Percentiles rank a stretch among this genome's conserved stretches.
Conservation (phyloP, 805 yeast species). For the Lachancea fermentati region DNA sequence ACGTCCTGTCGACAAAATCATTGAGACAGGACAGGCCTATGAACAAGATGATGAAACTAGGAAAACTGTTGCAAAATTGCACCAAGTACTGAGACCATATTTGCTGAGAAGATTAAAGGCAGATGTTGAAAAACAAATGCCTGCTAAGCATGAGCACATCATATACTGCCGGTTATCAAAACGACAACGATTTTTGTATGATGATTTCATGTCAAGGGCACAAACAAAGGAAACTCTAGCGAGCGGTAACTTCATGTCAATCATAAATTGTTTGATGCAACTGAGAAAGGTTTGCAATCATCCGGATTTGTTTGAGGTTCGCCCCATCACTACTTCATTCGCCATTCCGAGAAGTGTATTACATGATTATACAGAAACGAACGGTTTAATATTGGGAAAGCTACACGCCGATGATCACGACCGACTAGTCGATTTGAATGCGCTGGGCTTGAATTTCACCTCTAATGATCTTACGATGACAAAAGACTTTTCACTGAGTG, state of each 20-base stretch:
- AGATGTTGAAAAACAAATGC: slow-evolving; percentile 99
- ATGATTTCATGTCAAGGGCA: slow-evolving; percentile 95
- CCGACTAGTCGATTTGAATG: slow-evolving; percentile 41
- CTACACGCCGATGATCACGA: slow-evolving; percentile 27
- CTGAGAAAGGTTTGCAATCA: slow-evolving; percentile 94
- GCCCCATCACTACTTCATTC: slow-evolving; percentile 90
- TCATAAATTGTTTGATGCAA: slow-evolving; percentile 97
- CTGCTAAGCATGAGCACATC: slow-evolving; percentile 93
- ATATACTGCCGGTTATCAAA: slow-evolving; percentile 88
- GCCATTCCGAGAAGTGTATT: slow-evolving; percentile 64
- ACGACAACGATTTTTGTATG: slow-evolving; percentile 86
- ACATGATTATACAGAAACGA: slow-evolving; percentile 40
- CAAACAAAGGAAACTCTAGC: slow-evolving; percentile 91
- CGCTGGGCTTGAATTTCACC: slow-evolving; percentile 57
- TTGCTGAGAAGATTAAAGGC: slow-evolving; percentile 84
- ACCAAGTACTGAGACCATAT: slow-evolving; percentile 91
- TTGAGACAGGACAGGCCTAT: slow-evolving; percentile 51
- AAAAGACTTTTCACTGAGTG: slow-evolving; percentile 42
- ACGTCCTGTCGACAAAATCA: slow-evolving; percentile 88
- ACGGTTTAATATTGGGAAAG: slow-evolving; percentile 31
- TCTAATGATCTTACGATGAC: slow-evolving; percentile 38
- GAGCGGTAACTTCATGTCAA: slow-evolving; percentile 90
- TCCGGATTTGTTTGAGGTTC: slow-evolving; percentile 91
- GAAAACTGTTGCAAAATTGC: slow-evolving; percentile 80
- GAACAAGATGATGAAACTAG: slow-evolving; percentile 75